Base-by-base conservation (phyloP, 805 yeast species). In the Pichia paraexigua region DNA sequence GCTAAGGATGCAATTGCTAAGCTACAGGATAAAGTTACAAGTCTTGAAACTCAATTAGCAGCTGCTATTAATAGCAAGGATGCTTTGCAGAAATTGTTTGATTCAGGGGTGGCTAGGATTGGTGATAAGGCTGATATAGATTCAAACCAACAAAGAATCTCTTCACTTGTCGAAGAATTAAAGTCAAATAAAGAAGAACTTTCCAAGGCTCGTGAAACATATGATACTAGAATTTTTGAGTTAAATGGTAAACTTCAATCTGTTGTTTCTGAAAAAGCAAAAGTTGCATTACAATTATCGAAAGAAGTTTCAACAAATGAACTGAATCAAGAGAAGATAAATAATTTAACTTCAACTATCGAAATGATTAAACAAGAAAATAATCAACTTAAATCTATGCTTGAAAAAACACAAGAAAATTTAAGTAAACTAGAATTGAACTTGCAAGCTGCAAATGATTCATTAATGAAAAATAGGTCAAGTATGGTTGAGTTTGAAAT, bases 1-100 rank as follows among this genome's bases (percentile, higher is more conserved):
- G 91, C 92, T 0, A 79, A 79, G 55, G 82, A 80, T 28, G 89
- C 90, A 1, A 83, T 86, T 25, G 56, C 77, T 27, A 77, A 82
- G 0, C 68, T 86, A 46, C 82, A 83, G 63, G 77, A 79, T 17
- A 82, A 83, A 56, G 68, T 86, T 40, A 71, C 74, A 21, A 69
- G 75, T 18, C 61, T 80, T 11, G 79, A 78, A 55, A 61, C 74
- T 2, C 80, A 78, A 61, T 64, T 82, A 43, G 77, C 72, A 12
- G 75, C 84, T 1, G 73, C 79, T 2, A 68, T 75, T 5, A 76
- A 80, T 54, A 95, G 87, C 63, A 77, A 90, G 50, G 95, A 90
- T 58, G 78, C 82, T 69, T 75, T 83, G 58, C 68, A 66, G 48
- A 56, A 60, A 25, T 50, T 66, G 50, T 53, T 64, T 11, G 60